A percentile compares a stretch with the other conserved stretches of the same genome.
phyloP scores from a whole-genome alignment of 257 asterid species.

The Lantana camara region DNA sequence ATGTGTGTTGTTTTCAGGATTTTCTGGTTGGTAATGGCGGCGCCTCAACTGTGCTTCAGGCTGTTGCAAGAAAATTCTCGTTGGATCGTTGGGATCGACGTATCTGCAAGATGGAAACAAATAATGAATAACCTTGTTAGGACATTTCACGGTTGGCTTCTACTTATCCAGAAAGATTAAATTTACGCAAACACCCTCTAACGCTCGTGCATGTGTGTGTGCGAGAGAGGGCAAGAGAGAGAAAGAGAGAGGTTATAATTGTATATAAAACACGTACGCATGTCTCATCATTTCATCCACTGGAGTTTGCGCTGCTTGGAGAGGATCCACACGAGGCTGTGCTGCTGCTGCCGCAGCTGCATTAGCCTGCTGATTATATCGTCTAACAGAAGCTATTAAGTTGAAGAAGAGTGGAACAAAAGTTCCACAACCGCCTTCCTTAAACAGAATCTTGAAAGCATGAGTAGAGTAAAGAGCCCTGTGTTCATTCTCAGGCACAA shows the following conservation, averaged over 20 bases:
- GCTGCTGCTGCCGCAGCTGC: slow-evolving; percentile 32
- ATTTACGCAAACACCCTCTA: too few relatives aligned
- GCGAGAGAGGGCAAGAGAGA: too few relatives aligned
- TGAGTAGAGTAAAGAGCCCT: slow-evolving; percentile 87
- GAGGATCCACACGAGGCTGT: slow-evolving; percentile 75
- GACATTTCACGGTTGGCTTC: background rate
- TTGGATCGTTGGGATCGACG: slow-evolving; percentile 94
- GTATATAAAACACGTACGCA: slow-evolving; percentile 24
- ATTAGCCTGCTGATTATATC: slow-evolving; percentile 48
- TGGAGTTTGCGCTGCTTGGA: slow-evolving; percentile 93
- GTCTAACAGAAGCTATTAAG: slow-evolving; percentile 75
- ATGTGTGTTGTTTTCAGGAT: slow-evolving; percentile 37
- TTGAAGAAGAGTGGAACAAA: slow-evolving; percentile 87
- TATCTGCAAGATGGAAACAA: slow-evolving; percentile 55
- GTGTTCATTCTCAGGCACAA: slow-evolving; percentile 81
- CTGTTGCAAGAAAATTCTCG: slow-evolving; percentile 92
- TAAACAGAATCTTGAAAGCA: slow-evolving; percentile 90
- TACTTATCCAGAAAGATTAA: too few relatives aligned
- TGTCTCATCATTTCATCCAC: slow-evolving; percentile 98
- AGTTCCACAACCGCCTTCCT: slow-evolving; percentile 99
- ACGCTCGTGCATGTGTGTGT: too few relatives aligned
- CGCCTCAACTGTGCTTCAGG: slow-evolving; percentile 94
- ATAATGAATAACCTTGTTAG: background rate
- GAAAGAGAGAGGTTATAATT: background rate
- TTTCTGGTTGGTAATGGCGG: slow-evolving; percentile 67